A percentile compares a stretch with the other conserved stretches of the same genome.
Conservation (phyloP, 1,284 basidiomycete genomes). For the Ganoderma meredithae region DNA sequence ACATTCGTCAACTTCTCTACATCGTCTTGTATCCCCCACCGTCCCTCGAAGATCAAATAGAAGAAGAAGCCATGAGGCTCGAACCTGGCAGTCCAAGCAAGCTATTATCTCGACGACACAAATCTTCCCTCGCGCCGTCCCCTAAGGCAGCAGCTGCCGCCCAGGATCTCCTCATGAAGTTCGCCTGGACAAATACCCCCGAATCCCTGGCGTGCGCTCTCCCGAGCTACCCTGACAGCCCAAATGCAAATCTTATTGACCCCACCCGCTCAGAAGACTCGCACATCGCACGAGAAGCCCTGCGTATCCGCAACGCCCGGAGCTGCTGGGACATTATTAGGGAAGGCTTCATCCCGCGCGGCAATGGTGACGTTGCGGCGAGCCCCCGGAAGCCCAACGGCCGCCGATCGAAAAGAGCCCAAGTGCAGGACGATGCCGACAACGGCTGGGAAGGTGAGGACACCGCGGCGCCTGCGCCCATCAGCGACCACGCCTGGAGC, state of each 20-base stretch:
- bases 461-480: slow-evolving; percentile 42
- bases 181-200: slow-evolving; percentile 63
- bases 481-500: slow-evolving; percentile 70
- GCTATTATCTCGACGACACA: slow-evolving; percentile 47
- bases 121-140: slow-evolving; percentile 52
- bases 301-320: slow-evolving; percentile 58
- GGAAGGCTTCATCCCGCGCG: slow-evolving; percentile 56
- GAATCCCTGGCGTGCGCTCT: slow-evolving; percentile 59
- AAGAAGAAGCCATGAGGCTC: slow-evolving; percentile 37
- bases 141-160: slow-evolving; percentile 56
- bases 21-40: slow-evolving; percentile 67
- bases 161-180: slow-evolving; percentile 61
- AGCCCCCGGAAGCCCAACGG: slow-evolving; percentile 34
- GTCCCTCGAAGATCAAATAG: slow-evolving; percentile 40
- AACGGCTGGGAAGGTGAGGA: slow-evolving; percentile 38
- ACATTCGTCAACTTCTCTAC: slow-evolving; percentile 72
- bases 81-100: slow-evolving; percentile 55
- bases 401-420: slow-evolving; percentile 26
- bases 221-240: slow-evolving; percentile 51
- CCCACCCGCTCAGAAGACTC: slow-evolving; percentile 58
- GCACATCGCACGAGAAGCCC: slow-evolving; percentile 59
- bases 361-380: slow-evolving; percentile 18
- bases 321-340: slow-evolving; percentile 68
- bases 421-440: slow-evolving; percentile 34
- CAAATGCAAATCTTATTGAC: slow-evolving; percentile 1